These are phyloP conservation scores for Microascus cirrosus DNA, from an alignment of 2,329 filamentous ascomycete genomes.

Conservation along the genomic window DNA sequence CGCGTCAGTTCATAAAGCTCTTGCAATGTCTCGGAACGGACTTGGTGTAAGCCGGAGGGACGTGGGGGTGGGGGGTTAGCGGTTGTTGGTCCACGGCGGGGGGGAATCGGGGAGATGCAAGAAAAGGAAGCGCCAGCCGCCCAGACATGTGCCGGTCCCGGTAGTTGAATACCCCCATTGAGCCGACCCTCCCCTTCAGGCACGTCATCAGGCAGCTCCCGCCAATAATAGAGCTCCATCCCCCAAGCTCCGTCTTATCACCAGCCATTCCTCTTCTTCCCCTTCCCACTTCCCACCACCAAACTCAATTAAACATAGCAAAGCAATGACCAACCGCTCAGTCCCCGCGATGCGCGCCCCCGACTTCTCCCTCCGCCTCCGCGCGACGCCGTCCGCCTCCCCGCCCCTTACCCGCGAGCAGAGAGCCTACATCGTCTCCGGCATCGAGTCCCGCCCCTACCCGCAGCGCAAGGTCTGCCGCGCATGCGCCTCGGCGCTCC, in stretches of 20 bases:
- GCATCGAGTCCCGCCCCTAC: conserved; percentile 1
- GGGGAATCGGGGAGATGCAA: not conserved
- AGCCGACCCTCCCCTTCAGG: not conserved
- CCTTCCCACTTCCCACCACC: not conserved
- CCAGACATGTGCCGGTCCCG: not conserved
- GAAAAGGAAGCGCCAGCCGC: not conserved
- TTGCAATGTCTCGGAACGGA: too few relatives aligned
- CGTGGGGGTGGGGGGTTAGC: too few relatives aligned
- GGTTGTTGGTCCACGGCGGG: too few relatives aligned
- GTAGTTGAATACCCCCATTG: not conserved
- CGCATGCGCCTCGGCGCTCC: conserved; percentile 9
- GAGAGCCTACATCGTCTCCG: conserved; percentile 7
- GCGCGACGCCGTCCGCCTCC: not conserved
- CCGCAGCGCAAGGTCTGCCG: conserved; percentile 8
- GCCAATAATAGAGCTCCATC: not conserved
- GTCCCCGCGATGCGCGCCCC: not conserved
- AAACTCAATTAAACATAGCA: not conserved
- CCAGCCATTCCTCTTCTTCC: not conserved
- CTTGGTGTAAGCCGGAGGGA: too few relatives aligned
- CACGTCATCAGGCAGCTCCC: not conserved
- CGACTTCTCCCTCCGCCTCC: not conserved
- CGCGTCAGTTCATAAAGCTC: too few relatives aligned
- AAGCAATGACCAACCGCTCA: not conserved
- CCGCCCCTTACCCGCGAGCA: not conserved
- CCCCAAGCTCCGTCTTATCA: not conserved